Percentiles rank a stretch among this genome's conserved stretches.
Conservation (phyloP, 345 rosid genomes). For the Kernera saxatilis region DNA sequence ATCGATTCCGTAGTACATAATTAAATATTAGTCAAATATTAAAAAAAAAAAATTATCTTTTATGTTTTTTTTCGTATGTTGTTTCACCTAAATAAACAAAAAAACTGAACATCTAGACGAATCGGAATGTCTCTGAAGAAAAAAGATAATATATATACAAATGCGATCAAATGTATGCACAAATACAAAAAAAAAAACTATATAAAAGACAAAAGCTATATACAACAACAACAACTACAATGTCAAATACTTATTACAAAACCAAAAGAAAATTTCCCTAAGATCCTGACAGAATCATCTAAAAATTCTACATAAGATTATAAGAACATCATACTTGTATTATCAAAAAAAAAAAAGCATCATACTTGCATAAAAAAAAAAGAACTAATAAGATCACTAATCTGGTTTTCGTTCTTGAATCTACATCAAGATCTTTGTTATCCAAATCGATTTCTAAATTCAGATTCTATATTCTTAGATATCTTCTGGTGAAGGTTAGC, state of each 20-base stretch:
- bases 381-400: neutral
- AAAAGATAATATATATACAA: constrained; percentile 7
- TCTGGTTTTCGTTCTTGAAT: constrained; percentile 1
- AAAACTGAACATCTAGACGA: neutral
- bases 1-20: too few species aligned
- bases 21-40: too few species aligned
- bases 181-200: neutral
- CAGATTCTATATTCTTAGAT: neutral
- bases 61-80: too few species aligned
- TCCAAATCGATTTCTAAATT: constrained; percentile 7
- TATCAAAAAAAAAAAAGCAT: neutral
- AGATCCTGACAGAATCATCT: constrained; percentile 12
- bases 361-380: neutral
- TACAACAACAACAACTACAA: constrained; percentile 16
- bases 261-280: neutral
- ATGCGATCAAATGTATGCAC: neutral
- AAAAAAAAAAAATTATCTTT: too few species aligned
- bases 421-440: neutral
- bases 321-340: neutral
- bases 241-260: constrained; percentile 22
- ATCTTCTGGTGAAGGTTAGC: constrained; percentile 33
- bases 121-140: neutral
- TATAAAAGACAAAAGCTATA: neutral
- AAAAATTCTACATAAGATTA: neutral
- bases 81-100: too few species aligned